Conservation (phyloP, 345 rosid genomes). For the Aquilaria yunnanensis region DNA sequence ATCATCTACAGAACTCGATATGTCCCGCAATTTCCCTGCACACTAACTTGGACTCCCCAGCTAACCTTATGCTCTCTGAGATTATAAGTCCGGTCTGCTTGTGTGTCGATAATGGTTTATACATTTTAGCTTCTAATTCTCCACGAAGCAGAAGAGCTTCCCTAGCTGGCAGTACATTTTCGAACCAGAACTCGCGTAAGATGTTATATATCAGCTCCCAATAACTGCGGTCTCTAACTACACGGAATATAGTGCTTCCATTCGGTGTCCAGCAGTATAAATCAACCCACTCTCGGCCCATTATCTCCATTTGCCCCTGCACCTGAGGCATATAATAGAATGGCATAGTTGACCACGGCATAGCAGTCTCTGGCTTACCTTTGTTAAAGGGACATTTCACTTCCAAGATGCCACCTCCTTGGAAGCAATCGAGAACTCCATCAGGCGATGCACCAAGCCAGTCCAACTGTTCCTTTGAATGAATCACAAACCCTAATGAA, state of each 20-base stretch:
- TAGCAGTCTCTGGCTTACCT: slow-evolving; percentile 73
- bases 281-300: slow-evolving; percentile 89
- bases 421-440: slow-evolving; percentile 63
- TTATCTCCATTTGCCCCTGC: slow-evolving; percentile 94
- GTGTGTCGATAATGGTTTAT: slow-evolving; percentile 62
- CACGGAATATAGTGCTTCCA: slow-evolving; percentile 75
- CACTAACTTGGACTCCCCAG: slow-evolving; percentile 49
- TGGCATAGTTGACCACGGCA: slow-evolving; percentile 79
- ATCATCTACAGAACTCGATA: slow-evolving; percentile 61
- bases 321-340: slow-evolving; percentile 95
- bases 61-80: slow-evolving; percentile 57
- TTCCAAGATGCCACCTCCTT: slow-evolving; percentile 71
- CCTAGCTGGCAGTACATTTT: slow-evolving; percentile 74
- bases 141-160: slow-evolving; percentile 53
- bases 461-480: slow-evolving; percentile 42
- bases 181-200: slow-evolving; percentile 88
- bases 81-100: slow-evolving; percentile 59
- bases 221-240: slow-evolving; percentile 53
- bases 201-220: slow-evolving; percentile 67
- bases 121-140: slow-evolving; percentile 43
- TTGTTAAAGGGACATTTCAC: slow-evolving; percentile 95
- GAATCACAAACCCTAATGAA: slow-evolving; percentile 69
- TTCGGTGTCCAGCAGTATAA: slow-evolving; percentile 92
- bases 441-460: slow-evolving; percentile 99
- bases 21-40: slow-evolving; percentile 88